Evolutionary conservation across 2,329 filamentous ascomycete species (phyloP), one percentile per base, ranked within the genome.

Genomic region (Penicillium rolfsii): DNA sequence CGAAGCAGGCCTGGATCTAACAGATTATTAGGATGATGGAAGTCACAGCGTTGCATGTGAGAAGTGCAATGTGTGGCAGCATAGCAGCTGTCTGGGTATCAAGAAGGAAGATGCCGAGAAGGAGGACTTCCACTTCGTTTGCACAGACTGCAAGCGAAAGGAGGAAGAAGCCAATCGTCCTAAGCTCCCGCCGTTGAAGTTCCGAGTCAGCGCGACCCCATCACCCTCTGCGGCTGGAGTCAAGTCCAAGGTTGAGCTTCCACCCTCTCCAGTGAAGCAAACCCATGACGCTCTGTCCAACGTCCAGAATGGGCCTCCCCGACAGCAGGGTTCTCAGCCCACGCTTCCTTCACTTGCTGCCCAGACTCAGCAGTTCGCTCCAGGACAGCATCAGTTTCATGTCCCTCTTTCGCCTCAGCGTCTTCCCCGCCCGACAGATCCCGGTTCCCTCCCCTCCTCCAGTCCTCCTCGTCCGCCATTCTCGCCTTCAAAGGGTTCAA

Each of bases 41-140:
- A 89, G 91, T 7, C 93, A 97, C 73, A 97, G 93, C 74, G 88
- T 99, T 65, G 91, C 93, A 30, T 99, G 95, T 77, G 95, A 99
- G 73, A 88, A 84, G 67, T 99, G 95, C 81, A 96, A 89, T 73
- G 89, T 96, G 52, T 99, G 95, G 95, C 94, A 98, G 74, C 95
- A 99, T 73, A 96, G 93, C 81, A 91, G 90, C 70, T 99, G 95
- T 73, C 85, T 97, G 61, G 89, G 89, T 43, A 90, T 98, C 64
- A 85, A 85, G 49, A 86, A 96, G 69, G 80, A 84, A 61, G 90
- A 93, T 64, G 93, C 93, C 0, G 94, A 97, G 65, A 84, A 88
- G 50, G 87, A 91, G 1, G 91, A 96, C 66, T 98, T 98, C 71
- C 88, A 91, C 63, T 97, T 97, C 71, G 77, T 97, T 65, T 98